Conservation (phyloP, 1,139 yeast species). For the Kodamaea derodonti region DNA sequence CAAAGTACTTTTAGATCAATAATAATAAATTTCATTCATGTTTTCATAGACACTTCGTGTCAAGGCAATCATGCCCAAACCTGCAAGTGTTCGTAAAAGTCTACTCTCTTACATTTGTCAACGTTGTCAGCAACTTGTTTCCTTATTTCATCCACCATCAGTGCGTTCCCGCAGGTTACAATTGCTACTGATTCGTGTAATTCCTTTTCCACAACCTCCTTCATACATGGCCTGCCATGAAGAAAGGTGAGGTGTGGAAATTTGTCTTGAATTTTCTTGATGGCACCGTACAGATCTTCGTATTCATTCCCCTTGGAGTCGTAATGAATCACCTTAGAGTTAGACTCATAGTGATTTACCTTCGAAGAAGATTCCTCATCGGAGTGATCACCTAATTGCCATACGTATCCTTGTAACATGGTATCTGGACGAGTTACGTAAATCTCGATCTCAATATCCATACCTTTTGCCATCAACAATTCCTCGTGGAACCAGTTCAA, state of each 20-base stretch:
- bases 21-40: too few species aligned
- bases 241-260: conserved; percentile 21
- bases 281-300: background rate
- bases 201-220: conserved; percentile 23
- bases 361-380: background rate
- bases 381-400: conserved; percentile 1
- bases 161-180: conserved; percentile 53
- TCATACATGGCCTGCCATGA: conserved; percentile 33
- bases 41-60: too few species aligned
- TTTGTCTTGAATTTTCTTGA: background rate
- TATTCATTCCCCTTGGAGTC: background rate
- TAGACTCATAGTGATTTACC: background rate
- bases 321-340: background rate
- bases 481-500: conserved; percentile 28
- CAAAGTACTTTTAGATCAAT: too few species aligned
- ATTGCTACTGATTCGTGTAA: conserved; percentile 37
- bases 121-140: conserved; percentile 24
- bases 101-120: conserved; percentile 34
- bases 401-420: conserved; percentile 1
- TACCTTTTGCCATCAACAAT: conserved; percentile 20
- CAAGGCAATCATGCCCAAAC: conserved; percentile 36
- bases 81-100: conserved; percentile 43
- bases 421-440: conserved; percentile 28
- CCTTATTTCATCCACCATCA: conserved; percentile 50
- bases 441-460: conserved; percentile 26